Evolutionary conservation across 2,329 filamentous ascomycete genomes (phyloP).

Genomic region (Plenodomus tracheiphilus): DNA sequence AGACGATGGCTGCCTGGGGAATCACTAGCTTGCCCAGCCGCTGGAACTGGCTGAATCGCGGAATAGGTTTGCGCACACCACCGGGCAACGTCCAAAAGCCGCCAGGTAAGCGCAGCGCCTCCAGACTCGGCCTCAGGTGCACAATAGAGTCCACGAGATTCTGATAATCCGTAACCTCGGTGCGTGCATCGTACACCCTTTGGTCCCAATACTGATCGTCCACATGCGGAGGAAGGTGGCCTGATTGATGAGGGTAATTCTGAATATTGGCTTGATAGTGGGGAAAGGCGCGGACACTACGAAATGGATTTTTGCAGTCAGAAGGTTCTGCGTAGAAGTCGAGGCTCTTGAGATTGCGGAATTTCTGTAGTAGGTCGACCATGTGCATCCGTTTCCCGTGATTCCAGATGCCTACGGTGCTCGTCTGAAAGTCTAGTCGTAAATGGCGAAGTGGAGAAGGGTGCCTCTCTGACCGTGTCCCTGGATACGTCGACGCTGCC

Average conservation of each 20-base stretch:
- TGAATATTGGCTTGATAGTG: slow-evolving; percentile 19
- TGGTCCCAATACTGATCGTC: slow-evolving; percentile 6
- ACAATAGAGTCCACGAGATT: slow-evolving; percentile 8
- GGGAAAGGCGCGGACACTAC: slow-evolving; percentile 14
- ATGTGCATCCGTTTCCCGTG: slow-evolving; percentile 1
- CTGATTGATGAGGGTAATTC: slow-evolving; percentile 6
- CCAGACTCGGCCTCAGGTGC: slow-evolving; percentile 8
- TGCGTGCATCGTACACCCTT: slow-evolving; percentile 16
- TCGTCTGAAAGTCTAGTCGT: slow-evolving; percentile 17
- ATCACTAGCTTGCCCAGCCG: slow-evolving; percentile 7
- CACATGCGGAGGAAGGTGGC: background rate
- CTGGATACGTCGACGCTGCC: background rate
- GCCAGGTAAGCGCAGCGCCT: slow-evolving; percentile 11
- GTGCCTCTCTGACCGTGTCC: background rate
- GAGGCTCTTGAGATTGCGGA: slow-evolving; percentile 6
- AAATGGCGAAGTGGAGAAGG: slow-evolving; percentile 7
- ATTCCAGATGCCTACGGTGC: slow-evolving; percentile 12
- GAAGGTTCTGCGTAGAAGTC: slow-evolving; percentile 17
- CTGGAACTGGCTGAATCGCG: slow-evolving; percentile 11
- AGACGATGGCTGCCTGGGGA: slow-evolving; percentile 16
- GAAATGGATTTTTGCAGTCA: slow-evolving; percentile 13
- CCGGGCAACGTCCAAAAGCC: slow-evolving; percentile 22
- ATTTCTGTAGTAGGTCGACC: slow-evolving; percentile 4
- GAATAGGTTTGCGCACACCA: slow-evolving; percentile 15
- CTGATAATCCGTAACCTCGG: slow-evolving; percentile 19